A percentile compares a stretch with the other conserved stretches of the same genome.
phyloP scores from a whole-genome alignment of 2,329 filamentous ascomycete genomes.

The Aspergillus hortae region DNA sequence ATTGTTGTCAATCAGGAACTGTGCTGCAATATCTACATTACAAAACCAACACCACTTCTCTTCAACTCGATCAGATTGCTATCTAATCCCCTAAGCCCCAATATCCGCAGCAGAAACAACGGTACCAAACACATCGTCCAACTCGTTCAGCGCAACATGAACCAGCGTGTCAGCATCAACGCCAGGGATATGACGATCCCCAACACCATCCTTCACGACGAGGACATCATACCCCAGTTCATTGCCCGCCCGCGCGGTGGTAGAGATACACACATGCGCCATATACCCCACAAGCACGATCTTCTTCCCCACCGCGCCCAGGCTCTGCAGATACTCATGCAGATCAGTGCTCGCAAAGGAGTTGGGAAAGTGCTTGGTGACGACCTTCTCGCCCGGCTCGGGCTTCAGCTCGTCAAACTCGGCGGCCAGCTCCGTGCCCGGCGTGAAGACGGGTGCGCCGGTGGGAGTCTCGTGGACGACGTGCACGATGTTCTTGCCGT shows the following conservation, averaged over 20 bases:
- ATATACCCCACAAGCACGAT: slow-evolving; percentile 49
- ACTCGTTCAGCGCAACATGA: slow-evolving; percentile 53
- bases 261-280: slow-evolving; percentile 61
- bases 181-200: slow-evolving; percentile 64
- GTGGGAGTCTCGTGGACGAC: slow-evolving; percentile 58
- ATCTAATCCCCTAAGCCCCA: neutral
- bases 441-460: slow-evolving; percentile 65
- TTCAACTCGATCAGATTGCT: slow-evolving; percentile 2
- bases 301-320: slow-evolving; percentile 50
- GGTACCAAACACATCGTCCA: slow-evolving; percentile 62
- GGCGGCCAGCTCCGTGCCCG: slow-evolving; percentile 55
- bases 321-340: slow-evolving; percentile 50
- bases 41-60: slow-evolving; percentile 11
- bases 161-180: slow-evolving; percentile 49
- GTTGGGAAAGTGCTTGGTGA: slow-evolving; percentile 57
- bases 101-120: slow-evolving; percentile 53
- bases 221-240: slow-evolving; percentile 64
- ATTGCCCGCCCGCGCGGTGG: slow-evolving; percentile 59
- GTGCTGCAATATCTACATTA: neutral
- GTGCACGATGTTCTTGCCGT: slow-evolving; percentile 54
- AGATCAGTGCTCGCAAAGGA: slow-evolving; percentile 61
- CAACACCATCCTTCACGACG: slow-evolving; percentile 59
- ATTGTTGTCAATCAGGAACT: no score
- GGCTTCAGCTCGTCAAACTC: slow-evolving; percentile 60
- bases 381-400: slow-evolving; percentile 52